phyloP scores from a whole-genome alignment of 2,329 filamentous ascomycete species.

The Furcasterigmium furcatum region DNA sequence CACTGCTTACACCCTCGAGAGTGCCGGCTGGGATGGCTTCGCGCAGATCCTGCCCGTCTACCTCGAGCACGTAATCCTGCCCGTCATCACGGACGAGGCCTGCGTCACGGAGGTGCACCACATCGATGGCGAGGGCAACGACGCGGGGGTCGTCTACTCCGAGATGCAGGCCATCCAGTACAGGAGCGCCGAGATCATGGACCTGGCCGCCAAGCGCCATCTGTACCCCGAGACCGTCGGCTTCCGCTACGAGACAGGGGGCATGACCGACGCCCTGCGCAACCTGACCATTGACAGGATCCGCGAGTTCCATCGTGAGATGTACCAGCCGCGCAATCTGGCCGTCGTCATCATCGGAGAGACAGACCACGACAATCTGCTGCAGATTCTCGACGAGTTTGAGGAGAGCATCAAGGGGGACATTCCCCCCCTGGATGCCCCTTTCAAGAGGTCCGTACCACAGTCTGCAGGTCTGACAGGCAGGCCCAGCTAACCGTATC shows the following conservation, averaged over 20 bases:
- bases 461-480: conserved; percentile 4
- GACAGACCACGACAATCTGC: conserved; percentile 75
- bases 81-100: conserved; percentile 86
- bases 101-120: conserved; percentile 97
- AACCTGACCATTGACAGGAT: conserved; percentile 86
- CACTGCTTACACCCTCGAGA: conserved; percentile 92
- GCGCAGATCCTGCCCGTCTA: conserved; percentile 93
- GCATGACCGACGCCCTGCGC: conserved; percentile 89
- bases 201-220: conserved; percentile 73
- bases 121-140: conserved; percentile 87
- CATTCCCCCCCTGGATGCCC: conserved; percentile 69
- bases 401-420: conserved; percentile 82
- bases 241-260: conserved; percentile 97
- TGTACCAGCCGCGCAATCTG: conserved; percentile 97
- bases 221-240: conserved; percentile 87
- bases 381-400: conserved; percentile 81
- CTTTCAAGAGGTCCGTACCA: conserved; percentile 62
- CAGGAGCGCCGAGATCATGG: conserved; percentile 79
- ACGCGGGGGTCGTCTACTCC: conserved; percentile 96
- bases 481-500: not conserved
- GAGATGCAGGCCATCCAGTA: conserved; percentile 98
- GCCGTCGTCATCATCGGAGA: conserved; percentile 91
- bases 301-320: conserved; percentile 88
- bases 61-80: conserved; percentile 87
- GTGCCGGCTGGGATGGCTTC: conserved; percentile 96